A percentile compares a stretch with the other conserved stretches of the same genome.
Conservation (phyloP, 2,329 filamentous ascomycete genomes). For the Colletotrichum sp. region DNA sequence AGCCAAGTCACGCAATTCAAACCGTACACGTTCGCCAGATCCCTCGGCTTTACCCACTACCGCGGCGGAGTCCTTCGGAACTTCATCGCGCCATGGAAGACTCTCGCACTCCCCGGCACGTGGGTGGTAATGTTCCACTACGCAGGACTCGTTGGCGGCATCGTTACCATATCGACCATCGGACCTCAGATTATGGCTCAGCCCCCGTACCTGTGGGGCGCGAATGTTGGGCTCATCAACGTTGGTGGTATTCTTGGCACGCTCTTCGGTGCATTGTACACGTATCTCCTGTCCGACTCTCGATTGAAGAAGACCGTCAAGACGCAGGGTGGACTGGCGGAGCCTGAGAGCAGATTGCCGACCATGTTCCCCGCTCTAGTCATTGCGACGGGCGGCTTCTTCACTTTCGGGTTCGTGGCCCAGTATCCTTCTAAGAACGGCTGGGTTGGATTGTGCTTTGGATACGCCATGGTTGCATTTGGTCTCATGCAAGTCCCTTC, state of each 20-base stretch:
- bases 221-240: conserved; percentile 37
- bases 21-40: conserved; percentile 4
- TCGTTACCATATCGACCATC: conserved; percentile 38
- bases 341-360: conserved; percentile 37
- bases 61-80: conserved; percentile 22
- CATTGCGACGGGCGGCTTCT: conserved; percentile 34
- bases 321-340: conserved; percentile 31
- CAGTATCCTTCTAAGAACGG: conserved; percentile 30
- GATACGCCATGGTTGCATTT: conserved; percentile 40
- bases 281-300: conserved; percentile 27
- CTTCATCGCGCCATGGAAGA: conserved; percentile 31
- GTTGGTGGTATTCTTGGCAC: conserved; percentile 37
- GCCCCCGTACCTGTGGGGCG: conserved; percentile 39
- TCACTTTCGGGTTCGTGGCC: conserved; percentile 42
- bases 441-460: conserved; percentile 40
- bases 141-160: conserved; percentile 38
- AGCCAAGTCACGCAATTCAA: background rate
- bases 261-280: conserved; percentile 31
- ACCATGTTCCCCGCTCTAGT: conserved; percentile 33
- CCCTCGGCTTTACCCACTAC: conserved; percentile 25
- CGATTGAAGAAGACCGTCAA: conserved; percentile 26
- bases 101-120: conserved; percentile 33
- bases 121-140: conserved; percentile 44
- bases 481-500: conserved; percentile 43
- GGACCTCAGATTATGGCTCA: conserved; percentile 32